These are phyloP conservation scores for Teunomyces panamensis DNA, from an alignment of 805 yeast genomes.

Conservation along the genomic window DNA sequence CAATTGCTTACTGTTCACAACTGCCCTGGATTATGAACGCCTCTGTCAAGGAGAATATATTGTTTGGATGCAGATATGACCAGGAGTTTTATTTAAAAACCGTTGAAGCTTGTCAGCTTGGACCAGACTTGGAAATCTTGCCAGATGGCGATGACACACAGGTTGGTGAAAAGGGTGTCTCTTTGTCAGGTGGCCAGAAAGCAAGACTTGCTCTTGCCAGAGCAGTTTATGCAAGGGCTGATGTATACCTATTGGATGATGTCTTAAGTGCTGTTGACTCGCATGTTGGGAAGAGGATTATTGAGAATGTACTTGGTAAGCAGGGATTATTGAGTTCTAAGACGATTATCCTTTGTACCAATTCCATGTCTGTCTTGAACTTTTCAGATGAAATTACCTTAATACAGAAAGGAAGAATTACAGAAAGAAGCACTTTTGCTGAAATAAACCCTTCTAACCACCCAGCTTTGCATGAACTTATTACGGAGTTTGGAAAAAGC, in stretches of 20 bases:
- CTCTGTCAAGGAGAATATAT: constrained; percentile 22
- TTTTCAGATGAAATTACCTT: constrained; percentile 19
- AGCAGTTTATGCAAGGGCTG: constrained; percentile 27
- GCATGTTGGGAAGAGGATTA: constrained; percentile 27
- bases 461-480: constrained; percentile 30
- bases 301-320: constrained; percentile 21
- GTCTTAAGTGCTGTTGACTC: constrained; percentile 27
- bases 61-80: constrained; percentile 23
- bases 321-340: constrained; percentile 22
- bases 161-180: constrained; percentile 29
- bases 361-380: constrained; percentile 22
- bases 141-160: constrained; percentile 27
- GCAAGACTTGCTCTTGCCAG: constrained; percentile 29
- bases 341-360: constrained; percentile 26
- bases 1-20: constrained; percentile 26
- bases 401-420: constrained; percentile 18
- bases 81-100: constrained; percentile 19
- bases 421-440: constrained; percentile 12
- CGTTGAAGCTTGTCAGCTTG: constrained; percentile 23
- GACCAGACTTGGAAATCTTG: constrained; percentile 22
- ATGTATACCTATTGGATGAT: constrained; percentile 25
- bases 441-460: constrained; percentile 15
- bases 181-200: constrained; percentile 29
- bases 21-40: constrained; percentile 26
- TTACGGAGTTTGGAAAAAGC: constrained; percentile 34